Percentiles rank a stretch among this genome's conserved stretches.
These are phyloP conservation scores for Linum lewisii DNA, from an alignment of 345 rosid species.

Conservation along the genomic window DNA sequence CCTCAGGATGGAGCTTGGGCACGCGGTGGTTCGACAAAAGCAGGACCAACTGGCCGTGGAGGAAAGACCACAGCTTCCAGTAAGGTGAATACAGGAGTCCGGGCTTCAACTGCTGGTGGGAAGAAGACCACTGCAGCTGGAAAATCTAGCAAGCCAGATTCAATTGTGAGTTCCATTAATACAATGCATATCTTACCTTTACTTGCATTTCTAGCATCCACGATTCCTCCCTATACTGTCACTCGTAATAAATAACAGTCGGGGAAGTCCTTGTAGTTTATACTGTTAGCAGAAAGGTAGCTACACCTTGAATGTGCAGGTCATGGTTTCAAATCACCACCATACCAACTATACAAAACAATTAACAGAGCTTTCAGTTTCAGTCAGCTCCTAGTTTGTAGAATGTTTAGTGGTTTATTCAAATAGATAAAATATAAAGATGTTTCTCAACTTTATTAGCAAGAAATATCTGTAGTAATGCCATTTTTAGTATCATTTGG, in stretches of 20 bases:
- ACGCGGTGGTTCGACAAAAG: slow-evolving; percentile 54
- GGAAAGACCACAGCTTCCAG: slow-evolving; percentile 52
- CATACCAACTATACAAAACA: not conserved
- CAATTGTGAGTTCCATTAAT: slow-evolving; percentile 39
- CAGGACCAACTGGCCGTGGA: slow-evolving; percentile 57
- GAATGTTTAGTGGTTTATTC: not conserved
- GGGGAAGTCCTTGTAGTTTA: too few relatives aligned
- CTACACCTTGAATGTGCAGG: too few relatives aligned
- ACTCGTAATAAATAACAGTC: not conserved
- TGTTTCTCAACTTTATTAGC: not conserved
- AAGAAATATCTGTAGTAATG: not conserved
- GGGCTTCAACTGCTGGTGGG: slow-evolving; percentile 68
- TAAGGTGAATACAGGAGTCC: slow-evolving; percentile 48
- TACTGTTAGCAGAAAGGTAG: too few relatives aligned
- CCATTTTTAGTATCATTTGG: not conserved
- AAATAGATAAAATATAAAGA: not conserved
- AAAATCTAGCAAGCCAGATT: slow-evolving; percentile 67
- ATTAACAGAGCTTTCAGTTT: not conserved
- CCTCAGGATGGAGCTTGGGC: slow-evolving; percentile 93
- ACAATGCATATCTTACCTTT: not conserved
- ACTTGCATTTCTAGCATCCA: not conserved
- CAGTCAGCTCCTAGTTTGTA: not conserved
- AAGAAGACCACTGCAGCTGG: slow-evolving; percentile 65
- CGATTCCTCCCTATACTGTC: not conserved
- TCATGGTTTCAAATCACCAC: too few relatives aligned